Conservation (phyloP, 139 green algal species). For the Chlorella sp. region DNA sequence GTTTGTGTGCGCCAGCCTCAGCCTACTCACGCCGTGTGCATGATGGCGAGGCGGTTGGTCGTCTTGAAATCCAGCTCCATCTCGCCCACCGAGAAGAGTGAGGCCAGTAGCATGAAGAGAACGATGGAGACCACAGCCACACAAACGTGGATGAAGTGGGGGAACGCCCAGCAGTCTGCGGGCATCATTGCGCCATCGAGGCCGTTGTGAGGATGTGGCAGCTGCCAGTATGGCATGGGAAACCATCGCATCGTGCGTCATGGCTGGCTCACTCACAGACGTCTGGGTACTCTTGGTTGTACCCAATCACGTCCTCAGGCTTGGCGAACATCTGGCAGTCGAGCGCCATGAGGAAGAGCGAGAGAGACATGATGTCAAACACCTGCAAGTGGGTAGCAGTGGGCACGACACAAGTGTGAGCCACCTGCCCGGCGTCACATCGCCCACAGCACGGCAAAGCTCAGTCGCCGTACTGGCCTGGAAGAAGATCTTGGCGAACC, state of each 20-base stretch:
- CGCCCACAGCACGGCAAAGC: too few species aligned
- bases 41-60: slow-evolving; percentile 1
- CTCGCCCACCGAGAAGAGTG: neutral
- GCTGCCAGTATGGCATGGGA: too few species aligned
- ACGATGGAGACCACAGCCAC: neutral
- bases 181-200: too few species aligned
- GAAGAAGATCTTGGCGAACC: slow-evolving; percentile 20
- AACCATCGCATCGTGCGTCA: too few species aligned
- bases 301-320: neutral
- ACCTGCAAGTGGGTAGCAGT: too few species aligned
- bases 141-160: slow-evolving; percentile 5
- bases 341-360: slow-evolving; percentile 22
- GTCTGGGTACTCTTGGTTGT: slow-evolving; percentile 20
- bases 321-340: slow-evolving; percentile 26
- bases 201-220: too few species aligned
- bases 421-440: too few species aligned
- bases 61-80: slow-evolving; percentile 7
- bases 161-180: slow-evolving; percentile 6
- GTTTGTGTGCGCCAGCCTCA: too few species aligned
- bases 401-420: too few species aligned
- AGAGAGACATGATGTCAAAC: slow-evolving; percentile 19
- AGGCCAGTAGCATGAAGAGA: slow-evolving; percentile 1
- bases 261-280: slow-evolving; percentile 13
- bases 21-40: slow-evolving; percentile 7
- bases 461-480: neutral